Base-by-base conservation (phyloP, 441 rosid genomes). In the Brassica balearica region DNA sequence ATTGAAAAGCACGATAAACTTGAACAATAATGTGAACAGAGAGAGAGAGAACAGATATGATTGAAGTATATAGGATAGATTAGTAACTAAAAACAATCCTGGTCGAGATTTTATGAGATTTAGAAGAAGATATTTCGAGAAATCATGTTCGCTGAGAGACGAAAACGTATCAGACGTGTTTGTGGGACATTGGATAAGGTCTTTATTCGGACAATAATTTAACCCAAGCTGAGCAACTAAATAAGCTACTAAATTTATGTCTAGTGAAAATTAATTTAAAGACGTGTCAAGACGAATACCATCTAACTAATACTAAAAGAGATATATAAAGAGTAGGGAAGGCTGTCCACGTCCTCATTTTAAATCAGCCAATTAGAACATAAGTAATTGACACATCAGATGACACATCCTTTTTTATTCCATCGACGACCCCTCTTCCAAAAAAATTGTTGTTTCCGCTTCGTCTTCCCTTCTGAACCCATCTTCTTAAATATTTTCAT, bases 161-260 rank as follows among this genome's bases (percentile, higher is more conserved):
- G 9, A 22, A 10, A 64, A n/a, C 59, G 8, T 0, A 58, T 12
- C 5, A 72, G 61, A 61, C 48, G 70, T 73, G 60, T 68, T 70
- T 73, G 65, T 68, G 70, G 69, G 77, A 60, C 15, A 72, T 60
- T 73, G 77, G 77, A 73, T 73, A 60, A 72, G 69, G 63, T 72
- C 58, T 72, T 72, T 22, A 48, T 67, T 34, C 12, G 69, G 81
- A 73, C 73, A 78, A 32, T 60, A 15, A 22, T 65, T 65, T 46
- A 58, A 56, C 34, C 6, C 9, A 38, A 15, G 56, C 23, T 51
- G 12, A 36, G 6, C 12, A 67, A 12, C 17, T 29, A 29, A 25
- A 25, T 25, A 25, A 25, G 27, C 27, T 25, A 25, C 43, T 36
- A 36, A 41, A 41, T 10, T 41, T 10, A 8, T 41, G 48, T 41